Evolutionary conservation across 768 basidiomycete genomes (phyloP).

Genomic region (Pleurotus tuoliensis): DNA sequence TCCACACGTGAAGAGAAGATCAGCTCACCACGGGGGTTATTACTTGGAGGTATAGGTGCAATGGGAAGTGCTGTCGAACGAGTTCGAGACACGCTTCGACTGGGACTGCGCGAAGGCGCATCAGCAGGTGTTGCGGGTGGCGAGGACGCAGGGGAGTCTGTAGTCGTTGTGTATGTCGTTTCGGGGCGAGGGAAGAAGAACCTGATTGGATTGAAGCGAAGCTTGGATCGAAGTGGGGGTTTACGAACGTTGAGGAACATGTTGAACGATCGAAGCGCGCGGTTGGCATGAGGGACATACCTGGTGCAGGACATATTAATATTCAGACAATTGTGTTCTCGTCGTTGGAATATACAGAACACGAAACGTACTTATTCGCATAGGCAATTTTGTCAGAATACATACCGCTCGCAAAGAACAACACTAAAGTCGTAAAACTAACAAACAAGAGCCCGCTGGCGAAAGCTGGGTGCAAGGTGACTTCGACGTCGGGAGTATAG

Average conservation of each 20-base stretch:
- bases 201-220: slow-evolving; percentile 48
- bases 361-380: slow-evolving; percentile 77
- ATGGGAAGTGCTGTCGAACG: slow-evolving; percentile 49
- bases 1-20: slow-evolving; percentile 93
- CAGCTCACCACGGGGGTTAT: slow-evolving; percentile 91
- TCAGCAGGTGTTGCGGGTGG: not conserved
- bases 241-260: slow-evolving; percentile 95
- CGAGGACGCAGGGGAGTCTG: slow-evolving; percentile 27
- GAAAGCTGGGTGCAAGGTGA: slow-evolving; percentile 67
- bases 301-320: slow-evolving; percentile 34
- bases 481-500: slow-evolving; percentile 36
- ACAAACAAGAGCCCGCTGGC: slow-evolving; percentile 81
- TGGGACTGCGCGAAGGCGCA: slow-evolving; percentile 19
- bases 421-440: slow-evolving; percentile 80
- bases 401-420: slow-evolving; percentile 97
- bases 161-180: slow-evolving; percentile 18
- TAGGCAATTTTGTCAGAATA: slow-evolving; percentile 96
- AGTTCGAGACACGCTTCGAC: slow-evolving; percentile 28
- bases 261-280: slow-evolving; percentile 87
- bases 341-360: too few relatives aligned
- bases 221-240: slow-evolving; percentile 63
- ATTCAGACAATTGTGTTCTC: not conserved
- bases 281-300: slow-evolving; percentile 95
- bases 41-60: slow-evolving; percentile 82
- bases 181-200: slow-evolving; percentile 52